These are phyloP conservation scores for Diaporthe nobilis DNA, from an alignment of 2,329 filamentous ascomycete species.

Conservation along the genomic window DNA sequence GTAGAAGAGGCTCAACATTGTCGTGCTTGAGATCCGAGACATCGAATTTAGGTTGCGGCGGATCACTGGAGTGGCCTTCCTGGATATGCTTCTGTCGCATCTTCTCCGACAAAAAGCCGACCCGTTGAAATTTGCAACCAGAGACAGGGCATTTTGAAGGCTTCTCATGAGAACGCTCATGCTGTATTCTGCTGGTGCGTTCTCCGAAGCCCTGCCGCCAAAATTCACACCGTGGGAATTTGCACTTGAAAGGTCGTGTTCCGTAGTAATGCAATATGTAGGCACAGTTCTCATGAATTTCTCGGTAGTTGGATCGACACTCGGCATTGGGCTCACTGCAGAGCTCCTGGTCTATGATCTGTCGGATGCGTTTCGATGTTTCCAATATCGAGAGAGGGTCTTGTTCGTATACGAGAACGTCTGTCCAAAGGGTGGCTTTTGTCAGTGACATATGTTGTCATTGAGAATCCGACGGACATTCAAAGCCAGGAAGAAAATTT, in stretches of 20 bases:
- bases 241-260: slow-evolving; percentile 6
- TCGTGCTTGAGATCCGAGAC: background rate
- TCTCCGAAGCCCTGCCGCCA: background rate
- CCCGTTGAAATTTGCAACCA: background rate
- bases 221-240: background rate
- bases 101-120: slow-evolving; percentile 1
- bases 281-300: background rate
- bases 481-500: too few species aligned
- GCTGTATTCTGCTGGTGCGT: background rate
- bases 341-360: background rate
- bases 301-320: background rate
- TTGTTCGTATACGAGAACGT: background rate
- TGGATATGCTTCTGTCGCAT: slow-evolving; percentile 15
- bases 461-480: too few species aligned
- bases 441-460: background rate
- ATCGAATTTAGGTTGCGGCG: background rate
- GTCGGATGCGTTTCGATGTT: background rate
- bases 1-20: background rate
- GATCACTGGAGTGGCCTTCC: background rate
- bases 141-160: background rate
- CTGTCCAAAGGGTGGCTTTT: background rate
- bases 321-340: background rate
- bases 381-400: background rate
- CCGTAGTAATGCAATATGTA: background rate
- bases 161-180: background rate